Evolutionary conservation across 2,329 filamentous ascomycete genomes (phyloP).

Genomic region (Claviceps spartinae): DNA sequence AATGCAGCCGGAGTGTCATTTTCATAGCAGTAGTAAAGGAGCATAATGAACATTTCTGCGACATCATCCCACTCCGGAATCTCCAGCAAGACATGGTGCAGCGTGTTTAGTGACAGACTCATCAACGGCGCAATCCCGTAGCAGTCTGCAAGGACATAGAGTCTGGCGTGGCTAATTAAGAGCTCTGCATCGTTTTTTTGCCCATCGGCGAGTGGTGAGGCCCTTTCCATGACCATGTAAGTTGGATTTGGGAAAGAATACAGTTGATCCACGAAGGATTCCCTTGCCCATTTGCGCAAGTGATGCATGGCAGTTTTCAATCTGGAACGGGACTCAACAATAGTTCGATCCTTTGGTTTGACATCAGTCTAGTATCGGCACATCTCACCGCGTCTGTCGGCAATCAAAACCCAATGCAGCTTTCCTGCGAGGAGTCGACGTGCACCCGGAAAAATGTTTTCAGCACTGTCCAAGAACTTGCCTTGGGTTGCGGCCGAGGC

Average conservation of each 20-base stretch:
- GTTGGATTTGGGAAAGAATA: not conserved
- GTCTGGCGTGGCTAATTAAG: not conserved
- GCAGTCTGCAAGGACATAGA: not conserved
- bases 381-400: too few species aligned
- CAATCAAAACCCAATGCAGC: not conserved
- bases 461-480: too few species aligned
- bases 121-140: not conserved
- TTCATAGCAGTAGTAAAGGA: too few species aligned
- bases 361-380: not conserved
- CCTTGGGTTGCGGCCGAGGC: not conserved
- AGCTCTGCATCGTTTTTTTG: not conserved
- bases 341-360: not conserved
- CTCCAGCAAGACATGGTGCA: not conserved
- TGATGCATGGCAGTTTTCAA: not conserved
- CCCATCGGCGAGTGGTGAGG: not conserved
- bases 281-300: not conserved
- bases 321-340: not conserved
- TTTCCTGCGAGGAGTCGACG: too few species aligned
- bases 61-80: not conserved
- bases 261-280: not conserved
- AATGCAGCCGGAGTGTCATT: too few species aligned
- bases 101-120: not conserved
- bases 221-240: not conserved
- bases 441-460: too few species aligned
- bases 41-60: not conserved